Evolutionary conservation across 768 basidiomycete genomes (phyloP).

Genomic region (Auricularia cornea): DNA sequence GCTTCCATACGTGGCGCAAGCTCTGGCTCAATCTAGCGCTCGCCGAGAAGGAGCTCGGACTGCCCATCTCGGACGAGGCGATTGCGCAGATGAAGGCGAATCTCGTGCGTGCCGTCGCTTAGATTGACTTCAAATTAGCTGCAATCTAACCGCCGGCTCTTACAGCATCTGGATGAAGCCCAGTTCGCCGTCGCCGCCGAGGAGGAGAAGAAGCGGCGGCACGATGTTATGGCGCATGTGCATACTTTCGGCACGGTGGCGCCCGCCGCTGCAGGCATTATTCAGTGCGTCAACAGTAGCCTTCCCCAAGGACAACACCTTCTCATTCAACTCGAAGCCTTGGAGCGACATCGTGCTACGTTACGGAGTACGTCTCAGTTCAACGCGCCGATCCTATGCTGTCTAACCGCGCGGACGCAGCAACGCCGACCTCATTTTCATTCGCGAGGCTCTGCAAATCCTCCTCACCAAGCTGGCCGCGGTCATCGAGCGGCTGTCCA

Average conservation of each 20-base stretch:
- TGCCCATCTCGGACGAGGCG: conserved; percentile 82
- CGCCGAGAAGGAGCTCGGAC: conserved; percentile 91
- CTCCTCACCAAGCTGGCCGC: conserved; percentile 82
- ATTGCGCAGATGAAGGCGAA: conserved; percentile 93
- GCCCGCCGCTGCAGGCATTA: conserved; percentile 91
- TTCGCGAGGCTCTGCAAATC: conserved; percentile 77
- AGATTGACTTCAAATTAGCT: background rate
- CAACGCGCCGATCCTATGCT: background rate
- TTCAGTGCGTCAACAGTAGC: conserved; percentile 52
- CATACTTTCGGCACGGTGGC: conserved; percentile 94
- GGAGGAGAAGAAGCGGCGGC: conserved; percentile 95
- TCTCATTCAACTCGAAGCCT: conserved; percentile 37
- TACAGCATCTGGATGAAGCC: conserved; percentile 68
- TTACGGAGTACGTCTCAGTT: conserved; percentile 74
- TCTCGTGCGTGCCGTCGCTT: conserved; percentile 43
- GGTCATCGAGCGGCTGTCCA: conserved; percentile 80
- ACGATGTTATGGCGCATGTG: conserved; percentile 99
- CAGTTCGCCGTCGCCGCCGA: conserved; percentile 88
- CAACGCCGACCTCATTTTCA: conserved; percentile 97
- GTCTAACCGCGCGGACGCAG: conserved; percentile 31
- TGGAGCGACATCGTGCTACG: conserved; percentile 97
- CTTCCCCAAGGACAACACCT: background rate
- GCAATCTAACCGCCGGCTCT: background rate
- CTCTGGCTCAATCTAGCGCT: conserved; percentile 95
- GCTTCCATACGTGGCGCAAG: conserved; percentile 91